Percentiles rank a stretch among this genome's conserved stretches.
Conservation (phyloP, 306 rosid genomes). For the Astragalus membranaceus region DNA sequence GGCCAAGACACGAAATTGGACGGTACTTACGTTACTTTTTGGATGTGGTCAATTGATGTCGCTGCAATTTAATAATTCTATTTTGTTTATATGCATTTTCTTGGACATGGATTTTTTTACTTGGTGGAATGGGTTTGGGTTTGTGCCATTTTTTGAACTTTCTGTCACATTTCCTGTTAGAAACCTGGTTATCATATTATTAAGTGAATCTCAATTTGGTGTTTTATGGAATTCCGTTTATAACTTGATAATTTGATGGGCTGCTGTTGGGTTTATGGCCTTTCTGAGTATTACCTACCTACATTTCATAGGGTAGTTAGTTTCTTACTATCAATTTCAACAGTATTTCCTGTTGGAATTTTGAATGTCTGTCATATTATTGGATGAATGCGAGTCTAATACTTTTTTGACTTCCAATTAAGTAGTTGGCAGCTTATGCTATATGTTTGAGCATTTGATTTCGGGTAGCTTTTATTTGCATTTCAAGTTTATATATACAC, state of each 20-base stretch:
- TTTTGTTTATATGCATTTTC: constrained; percentile 7
- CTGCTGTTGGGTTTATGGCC: not conserved
- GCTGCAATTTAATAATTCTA: no score
- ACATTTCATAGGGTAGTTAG: not conserved
- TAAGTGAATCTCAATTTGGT: not conserved
- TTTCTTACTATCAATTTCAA: not conserved
- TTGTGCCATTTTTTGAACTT: not conserved
- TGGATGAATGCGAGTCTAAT: not conserved
- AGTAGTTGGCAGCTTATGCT: not conserved
- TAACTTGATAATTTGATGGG: not conserved
- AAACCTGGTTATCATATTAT: not conserved
- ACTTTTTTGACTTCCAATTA: not conserved
- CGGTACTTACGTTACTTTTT: constrained; percentile 44
- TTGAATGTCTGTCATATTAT: not conserved
- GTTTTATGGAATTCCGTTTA: not conserved
- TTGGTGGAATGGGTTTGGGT: not conserved
- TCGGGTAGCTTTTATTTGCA: not conserved
- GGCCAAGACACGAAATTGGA: constrained; percentile 94
- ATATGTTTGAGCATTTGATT: not conserved
- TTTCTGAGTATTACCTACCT: not conserved
- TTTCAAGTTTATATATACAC: not conserved
- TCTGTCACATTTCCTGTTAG: not conserved
- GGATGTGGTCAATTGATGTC: no score
- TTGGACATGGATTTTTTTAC: not conserved
- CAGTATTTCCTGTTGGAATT: not conserved